These are phyloP conservation scores for Solanum stenotomum DNA, from an alignment of 257 asterid genomes.

Conservation along the genomic window DNA sequence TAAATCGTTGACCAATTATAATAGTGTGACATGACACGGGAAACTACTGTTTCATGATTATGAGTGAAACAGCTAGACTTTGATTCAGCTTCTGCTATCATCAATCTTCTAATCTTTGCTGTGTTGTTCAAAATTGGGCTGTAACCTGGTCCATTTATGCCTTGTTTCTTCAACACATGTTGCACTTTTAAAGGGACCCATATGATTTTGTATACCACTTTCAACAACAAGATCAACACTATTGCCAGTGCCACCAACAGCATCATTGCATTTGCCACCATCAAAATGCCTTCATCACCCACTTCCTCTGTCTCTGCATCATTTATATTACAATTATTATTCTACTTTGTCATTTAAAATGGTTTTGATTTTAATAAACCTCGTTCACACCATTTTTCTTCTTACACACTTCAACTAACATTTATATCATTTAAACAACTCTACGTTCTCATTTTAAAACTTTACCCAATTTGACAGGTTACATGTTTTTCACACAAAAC, in stretches of 20 bases:
- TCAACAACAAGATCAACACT: not conserved
- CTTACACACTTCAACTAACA: not conserved
- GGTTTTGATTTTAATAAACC: not conserved
- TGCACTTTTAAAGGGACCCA: conserved; percentile 9
- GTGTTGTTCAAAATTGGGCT: conserved; percentile 29
- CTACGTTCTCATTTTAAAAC: not conserved
- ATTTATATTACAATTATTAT: not conserved
- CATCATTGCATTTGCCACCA: not conserved
- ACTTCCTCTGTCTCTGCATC: not conserved
- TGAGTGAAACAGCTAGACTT: conserved; percentile 9
- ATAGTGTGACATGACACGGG: conserved; percentile 33
- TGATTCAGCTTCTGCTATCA: conserved; percentile 31
- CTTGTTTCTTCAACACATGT: conserved; percentile 27
- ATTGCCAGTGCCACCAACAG: not conserved
- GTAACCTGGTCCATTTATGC: conserved; percentile 29
- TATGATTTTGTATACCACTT: not conserved
- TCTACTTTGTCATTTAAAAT: not conserved
- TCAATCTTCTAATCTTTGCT: conserved; percentile 20
- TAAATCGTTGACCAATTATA: conserved; percentile 33
- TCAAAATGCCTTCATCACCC: not conserved
- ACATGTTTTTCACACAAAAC: not conserved
- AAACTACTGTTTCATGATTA: conserved; percentile 19
- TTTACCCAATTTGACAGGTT: not conserved
- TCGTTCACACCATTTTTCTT: not conserved
- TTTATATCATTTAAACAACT: not conserved